Base-by-base conservation (phyloP, 768 basidiomycete species). In the Mycena polygramma region DNA sequence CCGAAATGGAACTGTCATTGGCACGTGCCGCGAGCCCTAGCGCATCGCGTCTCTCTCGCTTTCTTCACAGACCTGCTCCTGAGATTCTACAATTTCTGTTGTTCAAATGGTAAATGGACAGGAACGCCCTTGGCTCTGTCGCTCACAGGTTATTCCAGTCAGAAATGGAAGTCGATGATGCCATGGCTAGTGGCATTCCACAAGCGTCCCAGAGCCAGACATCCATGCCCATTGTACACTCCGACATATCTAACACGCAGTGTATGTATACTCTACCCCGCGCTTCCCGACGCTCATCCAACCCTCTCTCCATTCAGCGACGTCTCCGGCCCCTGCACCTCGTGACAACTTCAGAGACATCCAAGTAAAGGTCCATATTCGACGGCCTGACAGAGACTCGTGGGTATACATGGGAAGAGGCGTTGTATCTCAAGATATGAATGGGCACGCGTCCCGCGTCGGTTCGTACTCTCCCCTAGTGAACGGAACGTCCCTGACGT, bases 321-420 rank as follows among this genome's bases (percentile, higher is more conserved):
- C 73, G n/a, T 45, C 72, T 36, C 65, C 72, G 19, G 75, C 74
- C 37, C 65, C 77, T 70, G 73, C 77, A 70, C 69, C 83, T 67
- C 88, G 88, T 66, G 90, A 91, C 75, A 83, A 79, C 64, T 92
- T 93, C 76, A 89, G 91, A 62, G 93, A 95, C 67, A 88, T 95
- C 68, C 88, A 92, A 68, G 94, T 95, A 68, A 94, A 95, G 78
- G 93, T 95, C 22, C 94, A 95, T 75, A 91, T 94, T 73, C 86
- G 94, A 72, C 84, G 89, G 73, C 91, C 94, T 43, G 94, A 94
- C 64, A 89, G 83, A 76, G 94, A 95, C 78, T 87, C 91, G 20
- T 95, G 94, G 94, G 83, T 88, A 35, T 95, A 95, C 74, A 86
- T 94, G 58, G 94, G 94, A 14, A 88, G 94, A 75, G 94, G 90